Conservation (phyloP, 1,284 basidiomycete genomes). For the Wallemia ichthyophaga region DNA sequence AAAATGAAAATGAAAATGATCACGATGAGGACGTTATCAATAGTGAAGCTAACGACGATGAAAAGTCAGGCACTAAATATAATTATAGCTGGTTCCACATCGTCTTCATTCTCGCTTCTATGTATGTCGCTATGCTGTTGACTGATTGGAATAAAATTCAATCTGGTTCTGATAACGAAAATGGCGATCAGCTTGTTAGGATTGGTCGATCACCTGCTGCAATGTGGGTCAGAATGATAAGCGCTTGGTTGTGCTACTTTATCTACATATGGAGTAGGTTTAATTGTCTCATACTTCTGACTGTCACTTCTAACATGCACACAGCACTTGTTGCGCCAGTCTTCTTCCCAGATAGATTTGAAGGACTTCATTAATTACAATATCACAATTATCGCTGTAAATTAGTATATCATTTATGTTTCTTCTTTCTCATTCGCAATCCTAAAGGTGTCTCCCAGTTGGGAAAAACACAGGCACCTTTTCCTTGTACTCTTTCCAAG, state of each 20-base stretch:
- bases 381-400: too few species aligned
- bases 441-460: too few species aligned
- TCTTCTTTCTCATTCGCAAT: too few species aligned
- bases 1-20: constrained; percentile 44
- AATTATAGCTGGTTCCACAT: constrained; percentile 98
- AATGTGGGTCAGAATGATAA: constrained; percentile 98
- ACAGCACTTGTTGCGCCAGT: constrained; percentile 38
- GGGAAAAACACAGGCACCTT: too few species aligned
- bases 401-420: background rate
- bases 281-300: constrained; percentile 5
- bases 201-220: constrained; percentile 83
- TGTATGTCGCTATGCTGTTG: constrained; percentile 96
- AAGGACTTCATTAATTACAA: background rate
- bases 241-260: constrained; percentile 71
- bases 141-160: constrained; percentile 62
- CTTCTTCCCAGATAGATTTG: constrained; percentile 36
- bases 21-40: constrained; percentile 31
- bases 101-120: constrained; percentile 80
- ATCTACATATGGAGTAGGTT: constrained; percentile 63
- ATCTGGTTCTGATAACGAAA: constrained; percentile 14
- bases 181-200: constrained; percentile 42
- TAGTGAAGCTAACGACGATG: constrained; percentile 70
- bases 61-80: constrained; percentile 84
- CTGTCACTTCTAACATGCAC: constrained; percentile 9
- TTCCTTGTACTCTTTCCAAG: too few species aligned